phyloP scores from a whole-genome alignment of 1,284 basidiomycete genomes.

The Mycena citricolor region DNA sequence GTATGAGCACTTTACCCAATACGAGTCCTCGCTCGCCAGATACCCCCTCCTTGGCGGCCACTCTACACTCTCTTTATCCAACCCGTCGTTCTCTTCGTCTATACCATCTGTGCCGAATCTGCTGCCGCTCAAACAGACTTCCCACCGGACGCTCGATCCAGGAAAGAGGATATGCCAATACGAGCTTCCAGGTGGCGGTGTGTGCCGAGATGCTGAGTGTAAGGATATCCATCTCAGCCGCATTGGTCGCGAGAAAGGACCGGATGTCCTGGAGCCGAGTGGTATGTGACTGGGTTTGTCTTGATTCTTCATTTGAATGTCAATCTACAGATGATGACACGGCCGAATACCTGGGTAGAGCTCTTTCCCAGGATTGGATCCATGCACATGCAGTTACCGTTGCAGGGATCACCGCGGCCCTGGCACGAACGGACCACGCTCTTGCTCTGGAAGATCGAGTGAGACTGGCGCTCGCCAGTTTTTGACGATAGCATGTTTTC shows the following conservation, averaged over 20 bases:
- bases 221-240: slow-evolving; percentile 63
- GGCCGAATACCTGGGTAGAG: slow-evolving; percentile 48
- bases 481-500: neutral
- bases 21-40: slow-evolving; percentile 57
- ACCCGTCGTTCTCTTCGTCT: slow-evolving; percentile 21
- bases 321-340: slow-evolving; percentile 54
- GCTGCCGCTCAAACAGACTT: slow-evolving; percentile 50
- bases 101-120: slow-evolving; percentile 44
- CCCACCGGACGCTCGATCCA: slow-evolving; percentile 44
- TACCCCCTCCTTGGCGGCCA: slow-evolving; percentile 66
- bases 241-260: slow-evolving; percentile 30
- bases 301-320: slow-evolving; percentile 20
- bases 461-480: slow-evolving; percentile 32
- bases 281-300: slow-evolving; percentile 45
- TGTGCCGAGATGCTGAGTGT: slow-evolving; percentile 67
- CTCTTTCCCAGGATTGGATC: slow-evolving; percentile 37
- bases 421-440: slow-evolving; percentile 34
- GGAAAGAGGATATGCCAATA: slow-evolving; percentile 64
- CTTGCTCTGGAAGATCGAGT: slow-evolving; percentile 45
- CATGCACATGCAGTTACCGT: slow-evolving; percentile 29
- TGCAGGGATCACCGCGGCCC: slow-evolving; percentile 33
- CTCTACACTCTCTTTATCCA: slow-evolving; percentile 35
- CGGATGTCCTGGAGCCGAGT: slow-evolving; percentile 48
- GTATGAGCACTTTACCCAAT: slow-evolving; percentile 37
- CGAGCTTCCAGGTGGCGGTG: slow-evolving; percentile 74